Conservation (phyloP, 495 filamentous ascomycete genomes). For the Saxophila tyrrhenica region DNA sequence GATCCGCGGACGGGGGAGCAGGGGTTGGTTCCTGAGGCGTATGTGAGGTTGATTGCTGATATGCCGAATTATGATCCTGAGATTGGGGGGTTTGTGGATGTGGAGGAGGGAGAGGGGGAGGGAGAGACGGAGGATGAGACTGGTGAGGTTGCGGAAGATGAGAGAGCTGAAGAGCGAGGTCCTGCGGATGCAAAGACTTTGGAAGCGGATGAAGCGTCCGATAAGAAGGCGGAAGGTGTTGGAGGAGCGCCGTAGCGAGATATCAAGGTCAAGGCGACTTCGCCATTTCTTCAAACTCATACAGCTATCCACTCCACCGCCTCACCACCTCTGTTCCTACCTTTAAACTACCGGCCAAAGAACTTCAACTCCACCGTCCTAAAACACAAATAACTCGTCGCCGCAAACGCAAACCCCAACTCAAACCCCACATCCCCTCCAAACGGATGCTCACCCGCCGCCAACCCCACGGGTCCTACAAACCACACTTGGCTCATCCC, state of each 20-base stretch:
- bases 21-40: constrained; percentile 91
- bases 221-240: neutral
- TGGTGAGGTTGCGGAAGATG: neutral
- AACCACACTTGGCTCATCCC: constrained; percentile 69
- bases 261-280: too few species aligned
- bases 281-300: too few species aligned
- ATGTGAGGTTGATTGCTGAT: constrained; percentile 84
- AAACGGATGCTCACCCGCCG: constrained; percentile 43
- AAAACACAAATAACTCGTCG: constrained; percentile 35
- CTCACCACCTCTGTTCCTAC: neutral
- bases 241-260: too few species aligned
- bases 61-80: constrained; percentile 36
- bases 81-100: constrained; percentile 32
- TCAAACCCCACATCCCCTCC: constrained; percentile 73
- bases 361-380: constrained; percentile 43
- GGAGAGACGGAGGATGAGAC: neutral
- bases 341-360: constrained; percentile 44
- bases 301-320: too few species aligned
- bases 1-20: constrained; percentile 85
- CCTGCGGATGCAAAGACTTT: neutral
- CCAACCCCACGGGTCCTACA: constrained; percentile 56
- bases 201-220: neutral
- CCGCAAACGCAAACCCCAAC: constrained; percentile 48
- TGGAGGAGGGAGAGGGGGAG: neutral
- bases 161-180: neutral